A percentile compares a stretch with the other conserved stretches of the same genome.
Conservation (phyloP, 495 filamentous ascomycete genomes). For the Penicillium herquei region DNA sequence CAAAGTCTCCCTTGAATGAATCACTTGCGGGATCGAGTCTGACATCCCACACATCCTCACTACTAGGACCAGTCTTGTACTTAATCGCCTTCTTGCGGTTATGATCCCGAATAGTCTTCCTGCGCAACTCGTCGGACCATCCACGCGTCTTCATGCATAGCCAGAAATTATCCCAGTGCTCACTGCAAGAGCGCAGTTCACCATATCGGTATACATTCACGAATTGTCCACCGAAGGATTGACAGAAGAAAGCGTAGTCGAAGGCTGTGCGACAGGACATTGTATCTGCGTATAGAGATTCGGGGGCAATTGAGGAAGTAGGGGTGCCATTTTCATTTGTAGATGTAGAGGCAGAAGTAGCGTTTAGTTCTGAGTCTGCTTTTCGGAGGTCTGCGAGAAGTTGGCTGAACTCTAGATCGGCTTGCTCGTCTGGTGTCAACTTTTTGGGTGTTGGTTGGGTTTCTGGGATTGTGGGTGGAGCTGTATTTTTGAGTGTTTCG, state of each 20-base stretch:
- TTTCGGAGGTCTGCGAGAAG: slow-evolving; percentile 53
- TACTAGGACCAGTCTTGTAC: slow-evolving; percentile 72
- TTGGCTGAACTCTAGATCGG: slow-evolving; percentile 60
- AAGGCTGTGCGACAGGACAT: slow-evolving; percentile 91
- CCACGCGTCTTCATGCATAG: slow-evolving; percentile 85
- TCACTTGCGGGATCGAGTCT: slow-evolving; percentile 50
- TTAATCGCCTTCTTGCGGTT: slow-evolving; percentile 72
- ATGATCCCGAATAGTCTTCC: slow-evolving; percentile 61
- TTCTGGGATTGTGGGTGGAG: slow-evolving; percentile 12
- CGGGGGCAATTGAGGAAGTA: slow-evolving; percentile 48
- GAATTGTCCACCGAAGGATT: slow-evolving; percentile 87
- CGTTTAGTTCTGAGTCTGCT: slow-evolving; percentile 28
- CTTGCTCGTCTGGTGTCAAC: slow-evolving; percentile 55
- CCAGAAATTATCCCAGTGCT: slow-evolving; percentile 89
- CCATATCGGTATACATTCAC: slow-evolving; percentile 85
- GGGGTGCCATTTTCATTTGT: slow-evolving; percentile 12
- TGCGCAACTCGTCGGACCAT: slow-evolving; percentile 44
- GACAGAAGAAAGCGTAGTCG: slow-evolving; percentile 94
- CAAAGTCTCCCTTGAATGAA: slow-evolving; percentile 60
- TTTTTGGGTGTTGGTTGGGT: slow-evolving; percentile 29
- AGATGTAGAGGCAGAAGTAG: slow-evolving; percentile 5
- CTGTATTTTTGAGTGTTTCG: slow-evolving; percentile 8
- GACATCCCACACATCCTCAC: slow-evolving; percentile 88
- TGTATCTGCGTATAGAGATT: slow-evolving; percentile 67
- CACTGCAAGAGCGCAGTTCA: slow-evolving; percentile 64